Evolutionary conservation across 2,329 filamentous ascomycete species (phyloP), one percentile per base, ranked within the genome.

Genomic region (Diaporthe capsici): DNA sequence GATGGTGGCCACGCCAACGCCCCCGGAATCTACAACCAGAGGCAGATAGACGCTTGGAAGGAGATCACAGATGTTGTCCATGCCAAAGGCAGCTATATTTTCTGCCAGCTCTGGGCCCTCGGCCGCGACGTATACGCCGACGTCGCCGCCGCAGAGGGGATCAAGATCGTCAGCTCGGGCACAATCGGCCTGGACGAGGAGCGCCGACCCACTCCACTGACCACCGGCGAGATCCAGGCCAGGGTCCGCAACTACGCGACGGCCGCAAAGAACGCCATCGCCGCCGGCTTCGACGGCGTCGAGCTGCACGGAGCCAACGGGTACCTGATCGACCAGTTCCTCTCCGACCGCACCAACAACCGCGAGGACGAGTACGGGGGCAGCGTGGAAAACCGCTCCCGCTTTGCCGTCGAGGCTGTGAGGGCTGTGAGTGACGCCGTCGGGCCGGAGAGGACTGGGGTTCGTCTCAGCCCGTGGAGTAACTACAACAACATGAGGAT

Each of bases 91-190:
- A 86, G 85, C 51, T 88, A 86, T 80, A 91, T 94, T 71, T 93
- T 87, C 82, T 81, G 87, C 2, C 93, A 94, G 80, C 84, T 94
- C 0, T 93, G 91, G 87, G 88, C 87, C 0, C 84, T 91, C 8
- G 92, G 93, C 6, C 88, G 92, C 4, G 86, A 87, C 4, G 89
- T 89, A 0, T 82, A 85, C 53, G 73, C 77, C 0, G 80, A 79
- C 2, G 42, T 80, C 8, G 78, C 80, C 5, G 61, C 76, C 28
- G 78, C 79, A 22, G 82, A 84, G 57, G 82, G 81, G 0, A 72
- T 82, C 10, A 60, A 74, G 1, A 78, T 84, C 20, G 63, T 68
- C 57, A 47, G 39, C 60, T 63, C 60, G 39, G 60, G 60, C 15
- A 28, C 17, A 3, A 31, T 47, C 39, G 60, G 60, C 13, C 60